A percentile compares a stretch with the other conserved stretches of the same genome.
These are phyloP conservation scores for Tieghemostelium lacteum DNA, from an alignment of 78 protist genomes.

Conservation along the genomic window DNA sequence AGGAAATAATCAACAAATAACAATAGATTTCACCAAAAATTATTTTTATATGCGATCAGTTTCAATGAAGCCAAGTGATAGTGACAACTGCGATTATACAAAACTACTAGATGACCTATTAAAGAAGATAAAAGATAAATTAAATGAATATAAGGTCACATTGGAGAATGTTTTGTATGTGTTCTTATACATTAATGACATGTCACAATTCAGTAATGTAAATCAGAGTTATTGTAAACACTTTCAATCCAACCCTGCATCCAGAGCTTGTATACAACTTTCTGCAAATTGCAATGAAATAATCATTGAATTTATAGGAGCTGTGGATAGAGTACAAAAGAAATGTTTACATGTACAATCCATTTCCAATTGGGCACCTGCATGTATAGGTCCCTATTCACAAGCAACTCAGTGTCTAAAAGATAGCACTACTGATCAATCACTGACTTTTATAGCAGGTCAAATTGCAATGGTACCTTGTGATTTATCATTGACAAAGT, in stretches of 20 bases:
- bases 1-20: not conserved
- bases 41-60: not conserved
- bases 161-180: slow-evolving; percentile 40
- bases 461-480: slow-evolving; percentile 87
- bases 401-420: slow-evolving; percentile 57
- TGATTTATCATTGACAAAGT: not conserved
- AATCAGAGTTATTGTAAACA: slow-evolving; percentile 60
- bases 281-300: not conserved
- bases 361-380: slow-evolving; percentile 94
- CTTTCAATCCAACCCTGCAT: slow-evolving; percentile 75
- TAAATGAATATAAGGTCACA: not conserved
- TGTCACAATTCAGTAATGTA: slow-evolving; percentile 70
- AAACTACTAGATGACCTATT: slow-evolving; percentile 12
- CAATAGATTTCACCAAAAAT: slow-evolving; percentile 3
- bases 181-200: slow-evolving; percentile 46
- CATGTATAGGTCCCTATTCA: slow-evolving; percentile 96
- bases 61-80: not conserved
- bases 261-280: slow-evolving; percentile 82
- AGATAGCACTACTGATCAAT: not conserved
- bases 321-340: not conserved
- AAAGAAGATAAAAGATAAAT: not conserved
- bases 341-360: slow-evolving; percentile 91
- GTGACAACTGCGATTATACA: not conserved
- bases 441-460: slow-evolving; percentile 64
- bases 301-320: slow-evolving; percentile 47